phyloP scores from a whole-genome alignment of 2,329 filamentous ascomycete genomes.

The Neofusicoccum sp. region DNA sequence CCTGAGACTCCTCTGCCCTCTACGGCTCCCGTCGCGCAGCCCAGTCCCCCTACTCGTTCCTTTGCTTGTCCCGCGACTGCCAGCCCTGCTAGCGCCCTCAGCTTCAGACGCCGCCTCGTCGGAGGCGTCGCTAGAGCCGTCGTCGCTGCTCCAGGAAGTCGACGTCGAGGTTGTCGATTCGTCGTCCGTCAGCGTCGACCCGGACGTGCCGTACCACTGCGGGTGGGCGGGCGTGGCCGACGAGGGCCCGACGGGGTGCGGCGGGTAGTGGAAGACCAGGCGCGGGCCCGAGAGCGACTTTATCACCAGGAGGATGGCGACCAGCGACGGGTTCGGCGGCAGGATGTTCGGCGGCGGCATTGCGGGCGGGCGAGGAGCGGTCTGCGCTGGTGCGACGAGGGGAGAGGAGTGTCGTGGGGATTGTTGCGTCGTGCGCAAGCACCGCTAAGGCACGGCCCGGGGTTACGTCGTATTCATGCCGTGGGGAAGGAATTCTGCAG shows the following conservation, averaged over 20 bases:
- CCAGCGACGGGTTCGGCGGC: conserved; percentile 32
- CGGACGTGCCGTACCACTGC: conserved; percentile 41
- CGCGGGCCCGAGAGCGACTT: conserved; percentile 39
- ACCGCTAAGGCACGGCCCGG: conserved; percentile 1
- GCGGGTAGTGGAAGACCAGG: conserved; percentile 47
- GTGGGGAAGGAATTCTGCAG: not conserved
- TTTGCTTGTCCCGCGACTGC: conserved; percentile 29
- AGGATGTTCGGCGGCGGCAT: conserved; percentile 20
- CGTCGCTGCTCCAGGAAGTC: conserved; percentile 31
- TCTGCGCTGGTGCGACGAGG: not conserved
- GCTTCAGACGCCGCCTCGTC: conserved; percentile 26
- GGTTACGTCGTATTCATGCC: conserved; percentile 1
- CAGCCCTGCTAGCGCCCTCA: conserved; percentile 8
- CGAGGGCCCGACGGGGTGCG: conserved; percentile 40
- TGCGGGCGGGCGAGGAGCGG: not conserved
- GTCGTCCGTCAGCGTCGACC: conserved; percentile 37
- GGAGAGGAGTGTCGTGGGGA: not conserved
- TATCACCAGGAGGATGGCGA: conserved; percentile 44
- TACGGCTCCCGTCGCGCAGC: conserved; percentile 33
- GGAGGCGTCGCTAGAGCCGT: conserved; percentile 32
- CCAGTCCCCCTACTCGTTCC: conserved; percentile 36
- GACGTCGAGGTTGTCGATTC: conserved; percentile 24
- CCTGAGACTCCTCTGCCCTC: conserved; percentile 34
- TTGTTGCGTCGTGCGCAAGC: not conserved
- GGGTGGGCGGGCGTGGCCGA: conserved; percentile 37